These are phyloP conservation scores for Sugiyamaella qingdaonensis DNA, from an alignment of 805 yeast species.

Conservation along the genomic window DNA sequence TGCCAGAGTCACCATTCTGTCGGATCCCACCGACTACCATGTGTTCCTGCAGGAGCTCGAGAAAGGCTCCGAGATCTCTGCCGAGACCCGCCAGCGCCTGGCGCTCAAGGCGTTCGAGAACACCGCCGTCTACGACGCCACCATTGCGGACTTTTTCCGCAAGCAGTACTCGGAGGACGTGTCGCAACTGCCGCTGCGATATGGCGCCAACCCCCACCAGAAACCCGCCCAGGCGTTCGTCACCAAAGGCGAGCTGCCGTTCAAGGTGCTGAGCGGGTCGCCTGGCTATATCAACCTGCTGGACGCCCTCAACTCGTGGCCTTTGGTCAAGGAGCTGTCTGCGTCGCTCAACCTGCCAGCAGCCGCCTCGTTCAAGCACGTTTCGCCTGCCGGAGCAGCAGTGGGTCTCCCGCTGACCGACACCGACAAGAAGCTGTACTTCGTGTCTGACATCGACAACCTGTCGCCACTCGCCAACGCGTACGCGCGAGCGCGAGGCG, in stretches of 20 bases:
- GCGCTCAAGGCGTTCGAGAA: constrained; percentile 98
- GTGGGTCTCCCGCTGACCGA: constrained; percentile 92
- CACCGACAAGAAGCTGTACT: constrained; percentile 89
- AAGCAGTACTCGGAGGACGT: constrained; percentile 89
- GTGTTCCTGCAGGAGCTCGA: constrained; percentile 77
- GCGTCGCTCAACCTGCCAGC: constrained; percentile 95
- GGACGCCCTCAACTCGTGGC: constrained; percentile 98
- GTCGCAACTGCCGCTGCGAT: constrained; percentile 89
- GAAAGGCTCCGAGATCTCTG: constrained; percentile 51
- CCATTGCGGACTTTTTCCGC: constrained; percentile 95
- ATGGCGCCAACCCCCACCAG: constrained; percentile 99
- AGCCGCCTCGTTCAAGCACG: constrained; percentile 98
- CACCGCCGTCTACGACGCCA: constrained; percentile 95
- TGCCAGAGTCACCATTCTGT: constrained; percentile 88
- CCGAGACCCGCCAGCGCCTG: constrained; percentile 69
- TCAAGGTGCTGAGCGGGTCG: constrained; percentile 88
- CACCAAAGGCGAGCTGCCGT: constrained; percentile 81
- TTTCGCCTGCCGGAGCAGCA: constrained; percentile 98
- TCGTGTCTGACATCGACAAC: constrained; percentile 91
- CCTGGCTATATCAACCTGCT: constrained; percentile 97
- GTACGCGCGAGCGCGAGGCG: constrained; percentile 99
- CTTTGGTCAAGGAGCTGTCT: constrained; percentile 92
- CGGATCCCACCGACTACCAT: constrained; percentile 93
- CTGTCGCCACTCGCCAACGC: constrained; percentile 96
- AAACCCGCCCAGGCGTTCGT: constrained; percentile 98